Percentiles rank a stretch among this genome's conserved stretches.
Conservation (phyloP, 2,329 filamentous ascomycete genomes). For the Trichoderma atrobrunneum region DNA sequence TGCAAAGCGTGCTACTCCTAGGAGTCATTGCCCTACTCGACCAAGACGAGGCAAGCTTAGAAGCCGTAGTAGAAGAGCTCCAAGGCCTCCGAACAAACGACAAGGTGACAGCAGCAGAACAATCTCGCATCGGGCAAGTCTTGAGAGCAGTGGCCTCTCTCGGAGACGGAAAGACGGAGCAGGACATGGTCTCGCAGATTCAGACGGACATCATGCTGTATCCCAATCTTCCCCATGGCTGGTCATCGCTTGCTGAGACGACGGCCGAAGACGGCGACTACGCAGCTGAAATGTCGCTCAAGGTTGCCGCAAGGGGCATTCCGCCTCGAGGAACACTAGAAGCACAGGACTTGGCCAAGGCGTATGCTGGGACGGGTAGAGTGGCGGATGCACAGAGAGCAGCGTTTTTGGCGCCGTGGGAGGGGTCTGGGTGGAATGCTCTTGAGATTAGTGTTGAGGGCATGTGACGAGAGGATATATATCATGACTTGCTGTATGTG, state of each 20-base stretch:
- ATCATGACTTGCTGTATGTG: not conserved
- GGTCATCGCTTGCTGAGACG: conserved; percentile 66
- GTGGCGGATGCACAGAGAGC: conserved; percentile 73
- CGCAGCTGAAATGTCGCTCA: conserved; percentile 72
- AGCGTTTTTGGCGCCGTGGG: conserved; percentile 81
- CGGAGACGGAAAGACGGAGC: conserved; percentile 45
- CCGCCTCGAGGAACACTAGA: conserved; percentile 69
- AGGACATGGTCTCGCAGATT: conserved; percentile 60
- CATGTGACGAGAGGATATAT: conserved; percentile 15
- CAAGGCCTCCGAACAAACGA: conserved; percentile 67
- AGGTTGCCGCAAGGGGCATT: conserved; percentile 71
- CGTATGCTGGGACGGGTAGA: conserved; percentile 71
- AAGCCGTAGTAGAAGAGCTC: conserved; percentile 78
- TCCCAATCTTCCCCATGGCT: conserved; percentile 75
- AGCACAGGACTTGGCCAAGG: conserved; percentile 66
- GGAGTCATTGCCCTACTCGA: conserved; percentile 83
- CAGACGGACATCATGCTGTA: conserved; percentile 77
- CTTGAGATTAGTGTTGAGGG: conserved; percentile 38
- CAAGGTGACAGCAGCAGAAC: conserved; percentile 60
- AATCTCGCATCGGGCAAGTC: conserved; percentile 69
- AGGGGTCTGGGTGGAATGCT: conserved; percentile 59
- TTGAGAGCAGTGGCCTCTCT: conserved; percentile 70
- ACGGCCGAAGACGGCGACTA: conserved; percentile 32
- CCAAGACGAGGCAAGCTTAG: conserved; percentile 71
- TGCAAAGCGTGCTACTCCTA: conserved; percentile 75